A percentile compares a stretch with the other conserved stretches of the same genome.
Conservation (phyloP, 352 stramenopile genomes). For the Pythium angustatum region DNA sequence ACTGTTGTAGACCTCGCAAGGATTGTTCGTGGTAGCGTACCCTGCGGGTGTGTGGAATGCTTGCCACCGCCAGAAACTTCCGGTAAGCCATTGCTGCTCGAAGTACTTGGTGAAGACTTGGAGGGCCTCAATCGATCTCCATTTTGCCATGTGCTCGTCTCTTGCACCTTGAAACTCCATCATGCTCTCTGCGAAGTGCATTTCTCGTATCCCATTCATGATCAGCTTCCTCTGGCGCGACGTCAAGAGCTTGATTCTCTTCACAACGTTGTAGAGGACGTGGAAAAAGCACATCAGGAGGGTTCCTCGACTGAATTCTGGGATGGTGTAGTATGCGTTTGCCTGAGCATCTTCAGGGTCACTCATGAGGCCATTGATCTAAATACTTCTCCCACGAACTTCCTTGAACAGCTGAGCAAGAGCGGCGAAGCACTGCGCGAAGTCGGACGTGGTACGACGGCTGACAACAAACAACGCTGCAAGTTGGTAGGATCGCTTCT, state of each 20-base stretch:
- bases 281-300: slow-evolving; percentile 16
- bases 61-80: slow-evolving; percentile 6
- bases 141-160: neutral
- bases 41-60: slow-evolving; percentile 3
- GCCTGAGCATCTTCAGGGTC: slow-evolving; percentile 11
- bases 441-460: neutral
- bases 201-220: neutral
- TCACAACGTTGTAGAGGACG: slow-evolving; percentile 9
- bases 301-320: neutral
- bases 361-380: neutral
- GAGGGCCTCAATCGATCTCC: neutral
- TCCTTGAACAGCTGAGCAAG: slow-evolving; percentile 4
- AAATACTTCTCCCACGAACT: neutral
- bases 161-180: neutral
- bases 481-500: slow-evolving; percentile 1
- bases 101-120: neutral
- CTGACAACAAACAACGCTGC: slow-evolving; percentile 6
- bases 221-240: neutral
- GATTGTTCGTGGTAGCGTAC: slow-evolving; percentile 12
- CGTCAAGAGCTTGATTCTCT: neutral
- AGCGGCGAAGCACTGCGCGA: neutral
- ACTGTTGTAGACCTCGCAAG: slow-evolving; percentile 11
- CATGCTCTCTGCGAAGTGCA: slow-evolving; percentile 7
- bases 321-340: neutral
- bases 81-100: slow-evolving; percentile 3